Base-by-base conservation (phyloP, 805 yeast species). In the Yamadazyma takamatsuzukensis region DNA sequence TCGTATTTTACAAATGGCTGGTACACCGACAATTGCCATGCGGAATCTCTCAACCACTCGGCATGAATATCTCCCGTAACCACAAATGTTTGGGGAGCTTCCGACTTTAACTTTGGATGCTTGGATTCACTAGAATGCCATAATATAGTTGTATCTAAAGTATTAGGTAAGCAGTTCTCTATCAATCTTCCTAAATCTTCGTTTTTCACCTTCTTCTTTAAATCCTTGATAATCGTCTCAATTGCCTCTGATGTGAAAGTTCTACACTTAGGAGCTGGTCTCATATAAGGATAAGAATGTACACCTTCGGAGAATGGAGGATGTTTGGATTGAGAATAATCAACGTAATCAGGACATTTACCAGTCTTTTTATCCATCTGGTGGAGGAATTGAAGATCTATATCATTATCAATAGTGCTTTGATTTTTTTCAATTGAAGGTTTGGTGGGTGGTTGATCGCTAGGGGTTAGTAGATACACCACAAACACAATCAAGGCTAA, bases 21-120 rank as follows among this genome's bases (percentile, higher is more conserved):
- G 54, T 86, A 88, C 2, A 83, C 84, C 4, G 85, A 72, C 29
- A 87, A 59, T 51, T 87, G 96, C 45, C 93, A 65, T 0, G 95
- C 85, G 1, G 94, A 79, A 55, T 87, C 96, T 33, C 96, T 61
- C 30, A 87, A 61, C 96, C 96, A 87, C 56, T 87, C 95, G 2
- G 96, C 96, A 53, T 85, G 88, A 35, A 87, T 87, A 51, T 87
- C 96, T 7, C 96, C 96, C 0, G 96, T 87, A 19, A 86, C 90
- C 1, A 87, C 74, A 56, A 87, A 87, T 1, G 94, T 68, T 40
- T 78, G 74, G 0, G 88, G 59, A 9, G 21, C 18, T 5, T 25
- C 6, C 13, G 18, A 9, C 11, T 10, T 4, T 18, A 15, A 25
- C 15, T 29, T 18, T n/a, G 6, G 24, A 5, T 30, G 18, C 34